These are phyloP conservation scores for Harringtonia aguacate DNA, from an alignment of 2,329 filamentous ascomycete genomes.

Conservation along the genomic window DNA sequence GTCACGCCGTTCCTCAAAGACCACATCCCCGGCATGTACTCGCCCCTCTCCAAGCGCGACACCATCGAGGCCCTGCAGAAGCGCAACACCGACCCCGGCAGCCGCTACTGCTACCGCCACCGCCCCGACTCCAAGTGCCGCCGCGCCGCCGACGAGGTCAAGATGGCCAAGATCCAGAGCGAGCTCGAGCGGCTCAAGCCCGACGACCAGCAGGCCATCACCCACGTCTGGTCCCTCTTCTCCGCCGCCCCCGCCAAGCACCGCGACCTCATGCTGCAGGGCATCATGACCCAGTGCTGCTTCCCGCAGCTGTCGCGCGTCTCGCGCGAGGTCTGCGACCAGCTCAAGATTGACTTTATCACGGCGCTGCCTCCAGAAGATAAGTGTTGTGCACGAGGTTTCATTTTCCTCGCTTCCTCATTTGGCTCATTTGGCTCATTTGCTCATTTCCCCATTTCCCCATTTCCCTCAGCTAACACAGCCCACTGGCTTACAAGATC, in stretches of 20 bases:
- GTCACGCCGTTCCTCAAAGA: constrained; percentile 82
- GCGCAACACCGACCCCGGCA: constrained; percentile 52
- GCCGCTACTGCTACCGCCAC: constrained; percentile 93
- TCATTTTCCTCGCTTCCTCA: neutral
- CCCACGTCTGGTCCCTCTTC: constrained; percentile 96
- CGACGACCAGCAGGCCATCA: constrained; percentile 87
- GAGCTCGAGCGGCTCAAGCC: constrained; percentile 73
- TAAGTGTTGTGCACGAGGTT: constrained; percentile 4
- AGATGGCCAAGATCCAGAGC: constrained; percentile 89
- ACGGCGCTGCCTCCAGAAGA: constrained; percentile 72
- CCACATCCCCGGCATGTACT: constrained; percentile 84
- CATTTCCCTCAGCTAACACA: neutral
- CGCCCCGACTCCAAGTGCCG: constrained; percentile 89
- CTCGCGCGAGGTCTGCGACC: constrained; percentile 79
- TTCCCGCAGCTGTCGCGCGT: constrained; percentile 94
- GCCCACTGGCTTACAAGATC: constrained; percentile 72
- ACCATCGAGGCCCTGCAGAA: constrained; percentile 26
- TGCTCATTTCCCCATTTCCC: neutral
- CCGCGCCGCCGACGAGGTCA: constrained; percentile 83
- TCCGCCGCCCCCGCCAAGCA: constrained; percentile 91
- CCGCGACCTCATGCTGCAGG: constrained; percentile 90
- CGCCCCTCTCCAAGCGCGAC: constrained; percentile 56
- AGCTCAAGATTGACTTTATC: constrained; percentile 96
- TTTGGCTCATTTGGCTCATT: neutral
- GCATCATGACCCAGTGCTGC: constrained; percentile 92